These are phyloP conservation scores for Mentha longifolia DNA, from an alignment of 257 asterid species.

Conservation along the genomic window DNA sequence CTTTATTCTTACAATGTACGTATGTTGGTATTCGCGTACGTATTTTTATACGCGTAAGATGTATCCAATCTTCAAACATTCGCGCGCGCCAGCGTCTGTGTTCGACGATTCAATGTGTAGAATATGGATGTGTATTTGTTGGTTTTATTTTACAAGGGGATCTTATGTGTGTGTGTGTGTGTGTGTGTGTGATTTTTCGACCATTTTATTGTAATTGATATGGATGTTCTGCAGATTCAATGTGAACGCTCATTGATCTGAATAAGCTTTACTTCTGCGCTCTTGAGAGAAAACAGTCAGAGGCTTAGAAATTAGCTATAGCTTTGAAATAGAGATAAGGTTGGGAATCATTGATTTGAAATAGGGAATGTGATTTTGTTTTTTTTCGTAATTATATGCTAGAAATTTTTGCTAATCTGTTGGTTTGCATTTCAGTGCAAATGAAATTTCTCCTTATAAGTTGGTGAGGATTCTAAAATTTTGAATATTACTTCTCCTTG, in stretches of 20 bases:
- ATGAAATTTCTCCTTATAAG: not conserved
- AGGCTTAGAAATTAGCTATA: not conserved
- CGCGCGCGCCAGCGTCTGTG: not conserved
- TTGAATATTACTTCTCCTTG: not conserved
- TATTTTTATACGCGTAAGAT: not conserved
- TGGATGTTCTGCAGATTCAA: conserved; percentile 10
- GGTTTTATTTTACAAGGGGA: conserved; percentile 28
- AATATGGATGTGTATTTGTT: conserved; percentile 17
- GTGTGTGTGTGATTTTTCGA: not conserved
- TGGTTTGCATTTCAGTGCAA: conserved; percentile 1
- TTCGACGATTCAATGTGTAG: conserved; percentile 1
- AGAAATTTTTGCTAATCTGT: not conserved
- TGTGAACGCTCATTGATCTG: conserved; percentile 25
- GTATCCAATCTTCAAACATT: not conserved
- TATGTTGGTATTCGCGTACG: not conserved
- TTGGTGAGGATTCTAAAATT: not conserved
- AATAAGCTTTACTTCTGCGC: not conserved
- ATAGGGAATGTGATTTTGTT: not conserved
- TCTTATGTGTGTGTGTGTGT: conserved; percentile 21
- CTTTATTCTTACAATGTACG: conserved; percentile 7
- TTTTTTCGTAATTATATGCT: not conserved
- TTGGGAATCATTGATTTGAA: conserved; percentile 17
- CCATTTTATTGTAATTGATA: conserved; percentile 4
- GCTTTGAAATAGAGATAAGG: not conserved
- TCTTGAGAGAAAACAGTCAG: not conserved